These are phyloP conservation scores for Trichosanthes truncata DNA, from an alignment of 306 rosid species.

Conservation along the genomic window DNA sequence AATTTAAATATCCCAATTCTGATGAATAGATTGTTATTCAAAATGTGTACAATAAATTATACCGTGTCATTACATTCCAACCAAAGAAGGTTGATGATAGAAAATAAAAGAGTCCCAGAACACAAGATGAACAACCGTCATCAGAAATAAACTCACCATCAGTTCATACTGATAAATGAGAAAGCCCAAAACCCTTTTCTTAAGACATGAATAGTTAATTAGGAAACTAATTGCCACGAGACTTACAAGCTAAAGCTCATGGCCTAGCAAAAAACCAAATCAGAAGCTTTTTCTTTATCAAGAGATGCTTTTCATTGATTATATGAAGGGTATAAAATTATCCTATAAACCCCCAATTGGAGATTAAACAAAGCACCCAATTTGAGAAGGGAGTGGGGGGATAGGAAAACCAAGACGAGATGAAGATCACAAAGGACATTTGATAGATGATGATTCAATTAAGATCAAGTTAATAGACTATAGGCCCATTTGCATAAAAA, in stretches of 20 bases:
- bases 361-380: background rate
- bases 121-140: background rate
- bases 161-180: background rate
- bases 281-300: background rate
- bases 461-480: background rate
- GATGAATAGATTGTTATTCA: background rate
- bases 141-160: background rate
- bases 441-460: background rate
- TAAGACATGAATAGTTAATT: background rate
- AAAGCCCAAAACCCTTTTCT: background rate
- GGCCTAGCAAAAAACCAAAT: background rate
- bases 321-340: background rate
- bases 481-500: background rate
- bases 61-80: background rate
- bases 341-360: background rate
- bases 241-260: background rate
- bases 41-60: background rate
- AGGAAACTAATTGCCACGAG: background rate
- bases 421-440: background rate
- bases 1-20: background rate
- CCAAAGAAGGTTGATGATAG: background rate
- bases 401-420: background rate
- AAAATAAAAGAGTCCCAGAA: background rate
- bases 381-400: background rate
- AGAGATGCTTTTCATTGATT: background rate